A percentile compares a stretch with the other conserved stretches of the same genome.
These are phyloP conservation scores for Chrysoporthe cubensis DNA, from an alignment of 2,329 filamentous ascomycete genomes.

Conservation along the genomic window DNA sequence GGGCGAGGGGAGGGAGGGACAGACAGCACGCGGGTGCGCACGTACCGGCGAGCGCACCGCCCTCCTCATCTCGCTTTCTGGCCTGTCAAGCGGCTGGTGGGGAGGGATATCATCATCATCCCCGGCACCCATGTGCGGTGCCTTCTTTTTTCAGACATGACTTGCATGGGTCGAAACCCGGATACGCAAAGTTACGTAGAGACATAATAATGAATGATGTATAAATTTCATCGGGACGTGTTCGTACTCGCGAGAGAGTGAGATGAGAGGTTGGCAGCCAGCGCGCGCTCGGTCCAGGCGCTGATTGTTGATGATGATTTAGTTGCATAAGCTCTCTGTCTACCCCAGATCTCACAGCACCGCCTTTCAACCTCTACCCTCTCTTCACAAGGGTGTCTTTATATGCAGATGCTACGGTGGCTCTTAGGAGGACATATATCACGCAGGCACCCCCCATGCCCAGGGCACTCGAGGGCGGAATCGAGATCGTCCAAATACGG, in stretches of 20 bases:
- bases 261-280: neutral
- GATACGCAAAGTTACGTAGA: constrained; percentile 37
- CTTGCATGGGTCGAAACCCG: constrained; percentile 25
- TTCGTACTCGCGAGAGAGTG: neutral
- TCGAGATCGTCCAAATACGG: neutral
- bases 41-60: neutral
- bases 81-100: constrained; percentile 13
- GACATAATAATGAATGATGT: constrained; percentile 43
- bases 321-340: no score
- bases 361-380: no score
- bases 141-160: constrained; percentile 21
- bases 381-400: neutral
- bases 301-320: no score
- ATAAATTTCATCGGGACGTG: neutral
- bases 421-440: neutral
- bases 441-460: no score
- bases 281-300: no score
- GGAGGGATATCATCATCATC: neutral
- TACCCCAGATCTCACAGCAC: no score
- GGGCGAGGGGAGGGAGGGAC: neutral
- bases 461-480: neutral
- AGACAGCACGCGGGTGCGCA: neutral
- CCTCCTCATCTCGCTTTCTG: constrained; percentile 7
- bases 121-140: constrained; percentile 5
- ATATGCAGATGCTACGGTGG: neutral